Conservation (phyloP, 2,329 filamentous ascomycete species). For the Ascosphaera pollenicola region DNA sequence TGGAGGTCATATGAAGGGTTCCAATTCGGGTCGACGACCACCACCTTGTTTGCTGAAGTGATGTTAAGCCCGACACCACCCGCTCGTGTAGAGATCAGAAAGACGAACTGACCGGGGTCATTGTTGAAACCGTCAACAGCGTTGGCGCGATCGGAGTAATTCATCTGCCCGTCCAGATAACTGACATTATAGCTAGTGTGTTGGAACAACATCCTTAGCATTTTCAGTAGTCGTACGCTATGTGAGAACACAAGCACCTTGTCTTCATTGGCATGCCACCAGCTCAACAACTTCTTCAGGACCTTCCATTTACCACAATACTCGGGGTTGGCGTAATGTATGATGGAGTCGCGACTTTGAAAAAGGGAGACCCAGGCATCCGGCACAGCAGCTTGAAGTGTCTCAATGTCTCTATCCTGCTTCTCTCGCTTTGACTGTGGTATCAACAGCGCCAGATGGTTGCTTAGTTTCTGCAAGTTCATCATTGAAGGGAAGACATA, state of each 20-base stretch:
- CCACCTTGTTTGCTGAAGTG: conserved; percentile 58
- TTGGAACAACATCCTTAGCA: conserved; percentile 37
- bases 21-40: conserved; percentile 67
- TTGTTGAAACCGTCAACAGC: conserved; percentile 50
- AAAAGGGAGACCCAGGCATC: conserved; percentile 55
- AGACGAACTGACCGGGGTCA: conserved; percentile 30
- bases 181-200: conserved; percentile 9
- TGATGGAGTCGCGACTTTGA: conserved; percentile 50
- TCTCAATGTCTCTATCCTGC: conserved; percentile 53
- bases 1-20: conserved; percentile 70
- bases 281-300: conserved; percentile 60
- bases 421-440: conserved; percentile 45
- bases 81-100: conserved; percentile 64
- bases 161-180: conserved; percentile 47
- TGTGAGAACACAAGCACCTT: conserved; percentile 68
- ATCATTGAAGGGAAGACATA: conserved; percentile 71
- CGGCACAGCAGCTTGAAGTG: conserved; percentile 53
- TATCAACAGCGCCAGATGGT: conserved; percentile 76
- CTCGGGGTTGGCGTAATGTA: conserved; percentile 63
- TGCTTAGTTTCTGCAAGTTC: conserved; percentile 68
- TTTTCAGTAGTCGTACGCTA: conserved; percentile 46
- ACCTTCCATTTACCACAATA: conserved; percentile 98
- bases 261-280: conserved; percentile 68
- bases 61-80: conserved; percentile 74
- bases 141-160: conserved; percentile 34